Percentiles rank a stretch among this genome's conserved stretches.
Evolutionary conservation across 1,139 yeast genomes (phyloP).

Genomic region (Magnusiomyces suaveolens): DNA sequence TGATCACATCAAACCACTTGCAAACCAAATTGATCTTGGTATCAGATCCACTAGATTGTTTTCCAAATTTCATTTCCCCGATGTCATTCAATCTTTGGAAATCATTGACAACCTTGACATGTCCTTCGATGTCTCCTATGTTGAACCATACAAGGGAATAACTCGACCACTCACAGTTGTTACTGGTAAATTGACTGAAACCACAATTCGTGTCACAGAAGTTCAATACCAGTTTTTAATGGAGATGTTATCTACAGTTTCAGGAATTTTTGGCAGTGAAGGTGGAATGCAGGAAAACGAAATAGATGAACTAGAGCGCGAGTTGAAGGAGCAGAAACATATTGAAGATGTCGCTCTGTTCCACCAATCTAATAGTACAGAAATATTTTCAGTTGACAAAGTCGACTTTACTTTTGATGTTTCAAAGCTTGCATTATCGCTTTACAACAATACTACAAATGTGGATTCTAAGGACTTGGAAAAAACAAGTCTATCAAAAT

Average conservation of each 20-base stretch:
- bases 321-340: conserved; percentile 24
- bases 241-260: conserved; percentile 47
- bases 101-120: conserved; percentile 66
- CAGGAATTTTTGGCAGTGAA: conserved; percentile 44
- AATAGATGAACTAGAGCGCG: conserved; percentile 43
- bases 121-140: conserved; percentile 49
- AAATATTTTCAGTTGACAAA: conserved; percentile 9
- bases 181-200: conserved; percentile 54
- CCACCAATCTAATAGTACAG: neutral
- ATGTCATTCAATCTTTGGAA: conserved; percentile 44
- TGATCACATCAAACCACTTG: conserved; percentile 19
- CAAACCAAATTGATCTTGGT: conserved; percentile 55
- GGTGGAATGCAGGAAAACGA: conserved; percentile 45
- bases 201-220: conserved; percentile 65
- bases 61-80: conserved; percentile 48
- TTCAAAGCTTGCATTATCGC: conserved; percentile 54
- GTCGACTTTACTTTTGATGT: conserved; percentile 37
- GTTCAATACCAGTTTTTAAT: conserved; percentile 57
- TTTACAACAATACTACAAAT: conserved; percentile 50
- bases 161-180: conserved; percentile 46
- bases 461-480: conserved; percentile 28
- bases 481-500: conserved; percentile 45
- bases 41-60: conserved; percentile 58
- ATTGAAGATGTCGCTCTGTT: conserved; percentile 13
- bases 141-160: conserved; percentile 31